Evolutionary conservation across 768 basidiomycete genomes (phyloP).

Genomic region (Leccinellum luteum): DNA sequence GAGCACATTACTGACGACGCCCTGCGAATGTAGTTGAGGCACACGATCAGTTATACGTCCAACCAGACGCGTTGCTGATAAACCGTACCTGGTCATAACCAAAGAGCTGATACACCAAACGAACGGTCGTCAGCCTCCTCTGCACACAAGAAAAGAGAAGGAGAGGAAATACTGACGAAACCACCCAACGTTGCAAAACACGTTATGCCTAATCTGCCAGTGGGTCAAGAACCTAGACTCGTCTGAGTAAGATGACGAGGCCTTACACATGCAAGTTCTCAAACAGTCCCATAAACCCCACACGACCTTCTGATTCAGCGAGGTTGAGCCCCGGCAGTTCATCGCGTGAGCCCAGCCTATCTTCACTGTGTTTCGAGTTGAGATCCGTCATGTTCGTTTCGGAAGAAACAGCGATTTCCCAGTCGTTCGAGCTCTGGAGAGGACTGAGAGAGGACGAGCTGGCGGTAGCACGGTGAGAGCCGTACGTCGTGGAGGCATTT

Average conservation of each 20-base stretch:
- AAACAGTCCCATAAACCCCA: conserved; percentile 28
- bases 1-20: conserved; percentile 33
- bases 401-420: not conserved
- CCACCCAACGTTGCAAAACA: conserved; percentile 33
- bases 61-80: not conserved
- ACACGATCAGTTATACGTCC: not conserved
- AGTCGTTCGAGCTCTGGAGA: conserved; percentile 5
- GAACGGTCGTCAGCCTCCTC: not conserved
- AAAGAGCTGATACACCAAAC: conserved; percentile 22
- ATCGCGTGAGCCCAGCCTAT: not conserved
- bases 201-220: conserved; percentile 28
- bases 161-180: conserved; percentile 22
- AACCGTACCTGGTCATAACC: conserved; percentile 30
- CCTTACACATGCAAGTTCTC: conserved; percentile 28
- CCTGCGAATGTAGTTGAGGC: conserved; percentile 13
- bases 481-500: conserved; percentile 4
- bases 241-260: not conserved
- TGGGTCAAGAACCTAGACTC: not conserved
- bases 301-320: conserved; percentile 17
- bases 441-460: conserved; percentile 17
- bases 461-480: conserved; percentile 3
- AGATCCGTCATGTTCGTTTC: conserved; percentile 12
- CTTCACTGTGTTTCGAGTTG: conserved; percentile 4
- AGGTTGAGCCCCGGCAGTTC: conserved; percentile 10
- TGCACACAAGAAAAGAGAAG: not conserved